Percentiles rank a stretch among this genome's conserved stretches.
Evolutionary conservation across 2,329 filamentous ascomycete species (phyloP).

Genomic region (Aspergillus sp.): DNA sequence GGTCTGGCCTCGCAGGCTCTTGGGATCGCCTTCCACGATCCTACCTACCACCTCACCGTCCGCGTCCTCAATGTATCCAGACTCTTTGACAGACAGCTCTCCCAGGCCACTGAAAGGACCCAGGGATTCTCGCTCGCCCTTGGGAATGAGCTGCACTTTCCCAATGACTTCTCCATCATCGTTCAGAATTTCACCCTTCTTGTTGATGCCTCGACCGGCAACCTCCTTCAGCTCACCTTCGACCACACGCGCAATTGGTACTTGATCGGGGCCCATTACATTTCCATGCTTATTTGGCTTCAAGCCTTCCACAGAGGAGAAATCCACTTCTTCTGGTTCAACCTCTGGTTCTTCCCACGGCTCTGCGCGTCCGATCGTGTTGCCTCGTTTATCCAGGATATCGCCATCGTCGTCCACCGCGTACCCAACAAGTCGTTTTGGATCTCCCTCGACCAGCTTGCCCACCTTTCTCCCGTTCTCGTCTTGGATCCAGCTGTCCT

Average conservation of each 20-base stretch:
- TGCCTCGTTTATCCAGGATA: slow-evolving; percentile 62
- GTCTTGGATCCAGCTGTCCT: slow-evolving; percentile 51
- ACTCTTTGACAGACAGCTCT: slow-evolving; percentile 57
- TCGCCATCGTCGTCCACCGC: slow-evolving; percentile 64
- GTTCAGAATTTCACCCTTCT: slow-evolving; percentile 56
- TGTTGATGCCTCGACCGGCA: slow-evolving; percentile 55
- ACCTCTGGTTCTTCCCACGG: slow-evolving; percentile 50
- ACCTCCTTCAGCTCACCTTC: slow-evolving; percentile 59
- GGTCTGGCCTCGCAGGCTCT: slow-evolving; percentile 68
- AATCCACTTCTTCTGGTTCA: slow-evolving; percentile 46
- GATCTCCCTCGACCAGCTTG: slow-evolving; percentile 57
- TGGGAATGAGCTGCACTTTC: slow-evolving; percentile 58
- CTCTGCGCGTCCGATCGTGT: slow-evolving; percentile 60
- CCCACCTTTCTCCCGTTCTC: slow-evolving; percentile 51
- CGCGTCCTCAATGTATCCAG: slow-evolving; percentile 67
- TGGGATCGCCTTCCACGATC: slow-evolving; percentile 68
- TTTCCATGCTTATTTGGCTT: slow-evolving; percentile 60
- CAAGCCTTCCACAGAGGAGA: slow-evolving; percentile 55
- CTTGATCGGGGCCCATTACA: slow-evolving; percentile 54
- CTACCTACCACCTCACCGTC: slow-evolving; percentile 75
- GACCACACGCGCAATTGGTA: slow-evolving; percentile 56
- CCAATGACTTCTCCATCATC: slow-evolving; percentile 55
- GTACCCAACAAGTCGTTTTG: slow-evolving; percentile 60
- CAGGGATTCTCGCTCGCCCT: slow-evolving; percentile 55
- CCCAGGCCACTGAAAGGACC: slow-evolving; percentile 60